A percentile compares a stretch with the other conserved stretches of the same genome.
Evolutionary conservation across 306 rosid species (phyloP).

Genomic region (Pueraria montana): DNA sequence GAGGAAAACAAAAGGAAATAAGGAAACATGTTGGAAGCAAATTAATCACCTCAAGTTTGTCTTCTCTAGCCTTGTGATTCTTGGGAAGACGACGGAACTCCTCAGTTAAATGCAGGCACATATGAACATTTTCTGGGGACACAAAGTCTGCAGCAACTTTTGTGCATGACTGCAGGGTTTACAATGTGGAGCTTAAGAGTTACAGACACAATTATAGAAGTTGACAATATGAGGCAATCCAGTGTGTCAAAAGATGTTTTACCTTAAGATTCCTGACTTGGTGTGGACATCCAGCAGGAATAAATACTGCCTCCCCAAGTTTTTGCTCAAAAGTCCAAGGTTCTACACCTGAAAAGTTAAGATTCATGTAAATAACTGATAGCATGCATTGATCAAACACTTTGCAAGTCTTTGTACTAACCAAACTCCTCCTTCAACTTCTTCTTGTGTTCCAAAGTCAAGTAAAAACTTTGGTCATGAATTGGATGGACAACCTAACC

Average conservation of each 20-base stretch:
- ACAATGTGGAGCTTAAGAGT: background rate
- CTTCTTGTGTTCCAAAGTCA: slow-evolving; percentile 73
- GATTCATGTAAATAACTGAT: background rate
- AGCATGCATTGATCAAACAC: background rate
- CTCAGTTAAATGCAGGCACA: slow-evolving; percentile 66
- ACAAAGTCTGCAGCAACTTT: slow-evolving; percentile 82
- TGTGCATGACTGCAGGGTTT: slow-evolving; percentile 67
- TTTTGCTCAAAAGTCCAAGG: slow-evolving; percentile 80
- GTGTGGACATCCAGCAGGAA: slow-evolving; percentile 89
- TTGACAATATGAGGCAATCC: background rate
- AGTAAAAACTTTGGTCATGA: slow-evolving; percentile 79
- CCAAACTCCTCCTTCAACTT: slow-evolving; percentile 76
- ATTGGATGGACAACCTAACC: slow-evolving; percentile 76
- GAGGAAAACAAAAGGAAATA: background rate
- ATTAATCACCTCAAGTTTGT: slow-evolving; percentile 75
- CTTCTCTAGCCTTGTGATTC: slow-evolving; percentile 76
- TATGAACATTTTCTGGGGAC: slow-evolving; percentile 70
- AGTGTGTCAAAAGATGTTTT: slow-evolving; percentile 31
- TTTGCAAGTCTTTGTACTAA: slow-evolving; percentile 42
- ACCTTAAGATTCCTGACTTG: slow-evolving; percentile 89
- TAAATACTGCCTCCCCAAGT: slow-evolving; percentile 83
- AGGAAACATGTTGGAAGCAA: background rate
- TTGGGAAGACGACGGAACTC: slow-evolving; percentile 73
- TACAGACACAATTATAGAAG: background rate
- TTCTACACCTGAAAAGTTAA: slow-evolving; percentile 60